A percentile compares a stretch with the other conserved stretches of the same genome.
phyloP scores from a whole-genome alignment of 2,329 filamentous ascomycete genomes.

The Pseudogymnoascus sp. region DNA sequence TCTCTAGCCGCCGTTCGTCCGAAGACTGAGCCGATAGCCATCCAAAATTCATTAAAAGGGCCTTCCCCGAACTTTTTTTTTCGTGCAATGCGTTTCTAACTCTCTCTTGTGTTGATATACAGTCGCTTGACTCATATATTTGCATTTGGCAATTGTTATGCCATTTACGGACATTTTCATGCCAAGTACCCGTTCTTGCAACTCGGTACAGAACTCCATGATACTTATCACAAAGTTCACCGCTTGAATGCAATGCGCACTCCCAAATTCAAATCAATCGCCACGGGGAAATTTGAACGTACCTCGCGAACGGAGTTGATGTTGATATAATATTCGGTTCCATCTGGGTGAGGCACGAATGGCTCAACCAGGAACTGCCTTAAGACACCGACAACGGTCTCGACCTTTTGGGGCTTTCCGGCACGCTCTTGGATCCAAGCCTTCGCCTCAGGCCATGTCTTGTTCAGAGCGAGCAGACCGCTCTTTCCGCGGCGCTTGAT shows the following conservation, averaged over 20 bases:
- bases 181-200: background rate
- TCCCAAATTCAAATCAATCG: background rate
- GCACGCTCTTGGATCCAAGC: conserved; percentile 91
- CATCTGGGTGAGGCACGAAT: conserved; percentile 89
- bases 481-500: conserved; percentile 99
- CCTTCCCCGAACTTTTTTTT: background rate
- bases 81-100: background rate
- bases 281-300: conserved; percentile 40
- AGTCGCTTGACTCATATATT: background rate
- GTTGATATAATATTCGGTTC: conserved; percentile 99
- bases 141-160: background rate
- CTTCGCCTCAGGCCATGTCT: conserved; percentile 89
- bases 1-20: conserved; percentile 6
- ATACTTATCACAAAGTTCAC: background rate
- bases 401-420: conserved; percentile 86
- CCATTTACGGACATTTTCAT: background rate
- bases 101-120: background rate
- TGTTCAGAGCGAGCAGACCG: conserved; percentile 91
- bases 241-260: background rate
- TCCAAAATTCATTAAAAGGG: background rate
- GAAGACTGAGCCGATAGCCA: background rate
- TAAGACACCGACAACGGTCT: conserved; percentile 80
- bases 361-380: conserved; percentile 97
- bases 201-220: background rate
- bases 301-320: conserved; percentile 99